Percentiles rank a stretch among this genome's conserved stretches.
Evolutionary conservation across 2,329 filamentous ascomycete genomes (phyloP).

Genomic region (Paecilomyces sp.): DNA sequence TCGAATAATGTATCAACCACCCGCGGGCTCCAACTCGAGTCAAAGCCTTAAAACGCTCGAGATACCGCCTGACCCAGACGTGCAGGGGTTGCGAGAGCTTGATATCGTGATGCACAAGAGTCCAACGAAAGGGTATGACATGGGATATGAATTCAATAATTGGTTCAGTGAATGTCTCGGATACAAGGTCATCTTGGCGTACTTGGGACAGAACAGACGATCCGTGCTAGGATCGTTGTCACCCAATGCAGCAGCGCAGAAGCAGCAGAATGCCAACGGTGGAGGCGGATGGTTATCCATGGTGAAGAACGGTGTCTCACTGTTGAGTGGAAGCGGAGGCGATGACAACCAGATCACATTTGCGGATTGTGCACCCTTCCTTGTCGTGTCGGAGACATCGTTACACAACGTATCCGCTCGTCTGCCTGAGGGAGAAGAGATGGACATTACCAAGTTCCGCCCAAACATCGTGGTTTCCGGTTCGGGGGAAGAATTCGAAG

Average conservation of each 20-base stretch:
- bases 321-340: slow-evolving; percentile 1
- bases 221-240: slow-evolving; percentile 55
- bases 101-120: slow-evolving; percentile 55
- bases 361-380: slow-evolving; percentile 57
- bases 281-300: slow-evolving; percentile 11
- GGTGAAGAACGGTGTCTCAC: slow-evolving; percentile 4
- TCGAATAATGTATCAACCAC: slow-evolving; percentile 32
- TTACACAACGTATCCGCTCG: slow-evolving; percentile 58
- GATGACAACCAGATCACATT: slow-evolving; percentile 55
- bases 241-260: slow-evolving; percentile 29
- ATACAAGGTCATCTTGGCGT: slow-evolving; percentile 54
- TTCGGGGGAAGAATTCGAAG: slow-evolving; percentile 52
- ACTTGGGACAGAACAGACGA: slow-evolving; percentile 56
- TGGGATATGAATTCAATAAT: slow-evolving; percentile 52
- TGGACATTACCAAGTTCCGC: slow-evolving; percentile 64
- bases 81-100: slow-evolving; percentile 39
- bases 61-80: slow-evolving; percentile 52
- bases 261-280: slow-evolving; percentile 7
- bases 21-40: slow-evolving; percentile 15
- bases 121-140: slow-evolving; percentile 52
- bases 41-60: slow-evolving; percentile 32
- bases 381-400: slow-evolving; percentile 64
- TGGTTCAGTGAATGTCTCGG: slow-evolving; percentile 66
- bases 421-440: slow-evolving; percentile 41
- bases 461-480: slow-evolving; percentile 65